Percentiles rank a stretch among this genome's conserved stretches.
These are phyloP conservation scores for Aspergillus sp. DNA, from an alignment of 2,329 filamentous ascomycete genomes.

Conservation along the genomic window DNA sequence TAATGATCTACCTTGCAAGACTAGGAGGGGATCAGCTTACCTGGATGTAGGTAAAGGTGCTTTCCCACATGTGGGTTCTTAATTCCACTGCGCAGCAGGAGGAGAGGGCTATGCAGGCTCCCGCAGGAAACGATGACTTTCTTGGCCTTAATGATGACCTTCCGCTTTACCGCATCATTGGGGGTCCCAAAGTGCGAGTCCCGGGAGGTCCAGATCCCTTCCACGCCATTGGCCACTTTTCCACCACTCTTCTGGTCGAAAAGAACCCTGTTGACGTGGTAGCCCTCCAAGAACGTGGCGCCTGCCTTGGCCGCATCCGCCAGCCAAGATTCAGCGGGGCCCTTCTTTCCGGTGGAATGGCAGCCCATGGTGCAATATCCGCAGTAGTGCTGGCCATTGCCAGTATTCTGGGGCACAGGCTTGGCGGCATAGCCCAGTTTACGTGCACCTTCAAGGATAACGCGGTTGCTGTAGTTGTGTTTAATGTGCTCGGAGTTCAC, in stretches of 20 bases:
- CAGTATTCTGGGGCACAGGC: constrained; percentile 71
- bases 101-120: constrained; percentile 64
- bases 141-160: constrained; percentile 67
- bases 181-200: constrained; percentile 55
- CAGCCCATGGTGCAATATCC: constrained; percentile 57
- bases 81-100: constrained; percentile 70
- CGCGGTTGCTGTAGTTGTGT: constrained; percentile 64
- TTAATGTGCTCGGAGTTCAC: constrained; percentile 57
- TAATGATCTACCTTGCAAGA: neutral
- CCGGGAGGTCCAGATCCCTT: constrained; percentile 66
- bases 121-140: constrained; percentile 73
- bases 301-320: constrained; percentile 71
- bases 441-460: constrained; percentile 65
- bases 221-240: constrained; percentile 59
- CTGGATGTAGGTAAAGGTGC: constrained; percentile 76
- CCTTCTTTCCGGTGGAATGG: constrained; percentile 63
- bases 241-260: constrained; percentile 51
- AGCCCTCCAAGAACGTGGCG: constrained; percentile 76
- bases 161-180: constrained; percentile 44
- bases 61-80: constrained; percentile 73
- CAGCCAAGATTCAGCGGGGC: constrained; percentile 67
- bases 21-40: constrained; percentile 40
- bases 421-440: constrained; percentile 65
- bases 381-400: constrained; percentile 64
- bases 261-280: constrained; percentile 60